Base-by-base conservation (phyloP, 306 rosid species). In the Senna siamea region DNA sequence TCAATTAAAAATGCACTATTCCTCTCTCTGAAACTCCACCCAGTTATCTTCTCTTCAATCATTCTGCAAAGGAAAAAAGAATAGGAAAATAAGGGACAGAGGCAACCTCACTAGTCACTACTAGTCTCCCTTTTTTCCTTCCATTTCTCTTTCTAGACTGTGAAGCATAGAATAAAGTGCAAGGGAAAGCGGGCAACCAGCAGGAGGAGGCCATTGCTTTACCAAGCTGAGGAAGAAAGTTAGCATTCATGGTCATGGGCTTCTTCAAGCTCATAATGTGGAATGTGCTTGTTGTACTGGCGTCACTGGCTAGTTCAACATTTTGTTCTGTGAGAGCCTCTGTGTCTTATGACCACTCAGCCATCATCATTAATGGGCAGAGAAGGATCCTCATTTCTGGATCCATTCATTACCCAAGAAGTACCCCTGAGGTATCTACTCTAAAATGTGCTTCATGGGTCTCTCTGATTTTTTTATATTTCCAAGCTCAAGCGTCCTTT, bases 391-490 rank as follows among this genome's bases (percentile, higher is more conserved):
- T 94, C 7, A 85, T 94, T 67, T 94, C 99, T 83, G 99, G 99
- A 54, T 94, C 99, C 82, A 89, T 94, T 84, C 99, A 94, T 84
- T 94, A 94, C 72, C 97, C 99, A 47, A 94, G 99, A 87, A 94
- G 99, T 75, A 78, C 97, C 43, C 93, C 99, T 60, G 88, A 94
- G 99, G 99, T 94, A 87, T 26, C 48, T 62, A 47, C 40, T 60
- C 55, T 76, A 50, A 59, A 85, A 90, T 84, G 91, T 87, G 82
- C 58, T 80, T 84, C 76, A 55, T 70, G 76, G 69, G 62, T 46
- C 37, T 52, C 57, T 28, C 35, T 2, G n/a, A 7, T 26, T 60
- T 76, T 44, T 70, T 22, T 13, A 35, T 20, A 34, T 22, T 70
- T 18, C 30, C 38, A 4, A 18, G 26, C 59, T 76, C 23, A 17